Base-by-base conservation (phyloP, 306 rosid species). In the Vachellia collinsii region DNA sequence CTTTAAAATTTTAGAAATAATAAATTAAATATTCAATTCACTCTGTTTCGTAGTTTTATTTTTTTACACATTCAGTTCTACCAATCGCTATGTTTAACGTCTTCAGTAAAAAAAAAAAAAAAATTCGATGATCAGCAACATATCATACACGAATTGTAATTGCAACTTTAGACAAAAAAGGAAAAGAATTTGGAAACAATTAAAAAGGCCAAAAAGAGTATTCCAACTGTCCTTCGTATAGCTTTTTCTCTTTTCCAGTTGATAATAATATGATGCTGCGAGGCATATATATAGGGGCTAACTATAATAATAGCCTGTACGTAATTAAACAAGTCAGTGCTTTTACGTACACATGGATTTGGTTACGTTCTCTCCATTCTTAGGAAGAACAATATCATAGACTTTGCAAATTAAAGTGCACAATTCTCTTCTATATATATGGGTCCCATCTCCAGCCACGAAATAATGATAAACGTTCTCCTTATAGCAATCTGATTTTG, bases 271-370 rank as follows among this genome's bases (percentile, higher is more conserved):
- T 20, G 63, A 56, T 78, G 71, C 43, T 78, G 64, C 38, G 10
- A 59, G 14, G 37, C 37, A 59, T 51, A 51, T 19, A 29, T 29
- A 29, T 29, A 25, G 39, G 42, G 68, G 50, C 39, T 11, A 71
- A 64, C 79, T 54, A 8, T 6, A 4, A n/a, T 8, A 72, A 9
- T 53, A 19, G 64, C 64, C 70, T 77, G n/a, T n/a, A n/a, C n/a
- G 82, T 56, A 8, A 20, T 58, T 44, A 63, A 62, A 29, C 41
- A 63, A 62, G 43, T 48, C 12, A 47, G 22, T 19, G 74, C 82
- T 43, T 81, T 70, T n/a, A n/a, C n/a, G n/a, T 69, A 81, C 59
- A 61, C 42, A 67, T 75, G 80, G 42, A 61, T 34, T 56, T 81
- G 76, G 42, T 3, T 48, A 48, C 54, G 17, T 71, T 74, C 37